Evolutionary conservation across 495 filamentous ascomycete genomes (phyloP), one percentile per base, ranked within the genome.

Genomic region (Penicillium atrosanguineum): DNA sequence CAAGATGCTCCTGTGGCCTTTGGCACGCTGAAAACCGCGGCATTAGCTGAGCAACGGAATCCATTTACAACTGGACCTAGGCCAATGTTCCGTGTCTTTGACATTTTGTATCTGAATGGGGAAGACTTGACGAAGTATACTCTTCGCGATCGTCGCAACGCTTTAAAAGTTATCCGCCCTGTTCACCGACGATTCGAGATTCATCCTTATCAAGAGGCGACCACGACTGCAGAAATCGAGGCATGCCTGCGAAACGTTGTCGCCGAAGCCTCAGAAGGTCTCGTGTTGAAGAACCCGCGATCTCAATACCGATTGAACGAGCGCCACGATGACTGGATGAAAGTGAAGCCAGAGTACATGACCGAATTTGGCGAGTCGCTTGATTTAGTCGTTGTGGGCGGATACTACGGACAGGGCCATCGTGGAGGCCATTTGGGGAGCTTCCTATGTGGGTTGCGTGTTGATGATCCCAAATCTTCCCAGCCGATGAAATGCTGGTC

Each of bases 331-430:
- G 88, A 95, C 74, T 98, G 94, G 94, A 89, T 97, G 77, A 98
- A 98, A 68, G 91, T 98, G 18, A 98, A 98, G 67, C 94, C 94
- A 6, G 94, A 98, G 53, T 98, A 98, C 71, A 97, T 98, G 94
- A 86, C 84, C 21, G 94, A 96, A 57, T 97, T 92, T 64, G 94
- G 94, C 50, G 94, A 98, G 70, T 89, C 86, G 6, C 82, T 98
- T 9, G 94, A 98, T 64, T 86, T 90, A 46, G 73, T 96, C 16
- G 79, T 98, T 6, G 81, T 98, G 40, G 94, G 94, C 38, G 95
- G 93, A 25, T 97, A 97, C 72, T 98, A 88, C 68, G 94, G 94
- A 4, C 86, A 85, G 23, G 94, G 94, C 0, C 83, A 81, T 42
- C 82, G 94, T 44, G 95, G 94, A 44, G 94, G 92, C 42, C 81